Base-by-base conservation (phyloP, 352 stramenopile species). In the Peronosclerospora sorghi region DNA sequence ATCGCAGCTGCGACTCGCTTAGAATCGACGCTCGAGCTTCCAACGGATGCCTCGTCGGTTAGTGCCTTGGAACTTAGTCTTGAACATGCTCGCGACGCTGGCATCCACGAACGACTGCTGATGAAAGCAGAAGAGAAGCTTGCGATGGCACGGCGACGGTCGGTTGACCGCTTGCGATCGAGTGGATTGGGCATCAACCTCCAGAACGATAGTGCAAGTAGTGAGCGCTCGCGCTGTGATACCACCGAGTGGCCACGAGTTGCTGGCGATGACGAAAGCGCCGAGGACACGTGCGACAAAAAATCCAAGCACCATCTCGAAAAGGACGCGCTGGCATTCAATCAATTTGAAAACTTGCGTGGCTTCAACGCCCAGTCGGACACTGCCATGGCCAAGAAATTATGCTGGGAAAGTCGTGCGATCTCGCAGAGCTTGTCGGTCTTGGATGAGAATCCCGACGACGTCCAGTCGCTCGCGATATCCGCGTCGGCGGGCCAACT, bases 261-360 rank as follows among this genome's bases (percentile, higher is more conserved):
- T 9, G 50, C 42, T 21, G 44, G 28, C 4, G 55, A 69, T 14
- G 53, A 68, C 8, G 59, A 70, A 41, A 54, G 45, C 29, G 43
- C 19, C 28, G 55, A 72, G 19, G 52, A 41, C 46, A 42, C 41
- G 24, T 67, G 45, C 27, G 60, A 62, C 49, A 61, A 48, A 43
- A 69, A 57, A 45, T 61, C 30, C 13, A 62, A 51, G 41, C 58
- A 49, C 14, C 46, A 30, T 29, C 45, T 58, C 9, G 69, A 82
- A 20, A 67, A 67, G 14, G 71, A 81, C 46, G 62, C 70, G 0
- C 14, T 63, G 8, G 73, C 68, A 13, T 84, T 86, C 32, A 70
- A 73, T 35, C 66, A 81, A 38, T 86, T 83, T 50, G 71, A 84
- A 37, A 73, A 75, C 15, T 59, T 86, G 14, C 62, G 73, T 24